Base-by-base conservation (phyloP, 768 basidiomycete genomes). In the Rhodocollybia butyracea region DNA sequence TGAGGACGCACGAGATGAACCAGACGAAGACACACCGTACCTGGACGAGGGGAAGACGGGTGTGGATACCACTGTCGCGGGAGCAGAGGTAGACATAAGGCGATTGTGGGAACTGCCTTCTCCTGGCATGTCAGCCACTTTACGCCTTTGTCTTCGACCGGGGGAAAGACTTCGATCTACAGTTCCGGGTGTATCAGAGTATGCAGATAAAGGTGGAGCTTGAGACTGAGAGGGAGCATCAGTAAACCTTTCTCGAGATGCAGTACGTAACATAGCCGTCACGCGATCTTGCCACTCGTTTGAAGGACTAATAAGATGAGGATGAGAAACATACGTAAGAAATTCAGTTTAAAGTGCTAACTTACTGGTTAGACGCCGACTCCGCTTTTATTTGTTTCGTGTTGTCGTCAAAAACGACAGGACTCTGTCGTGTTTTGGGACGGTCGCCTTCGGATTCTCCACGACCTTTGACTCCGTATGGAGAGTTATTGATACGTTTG, bases 241-340 rank as follows among this genome's bases (percentile, higher is more conserved):
- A 55, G 59, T 63, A 62, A 41, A 61, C 64, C 32, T 63, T 58
- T 55, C 65, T 6, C 39, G 39, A 6, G 39, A 5, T 6, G 66
- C 36, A 77, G 29, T 27, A n/a, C 47, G 27, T 32, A 58, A 70
- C 70, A 76, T 76, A 24, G 68, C 60, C 3, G 71, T 70, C 3
- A 92, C 84, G 42, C 75, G 74, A 62, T 89, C 88, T 68, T 92
- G 91, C 90, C 90, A 92, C 69, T 92, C 89, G 59, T 84, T 85
- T 22, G 88, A 87, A 17, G 89, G 89, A 60, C 88, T 91, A 48
- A 17, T 32, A 39, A 55, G 58, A 43, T 36, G 47, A 27, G 42
- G 39, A 3, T 46, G 10, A 3, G 41, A 32, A 11, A 22, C 30
- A 22, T 22, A 46, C 56, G n/a, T 42, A 19, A n/a, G 57, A 56